Conservation (phyloP, 2,329 filamentous ascomycete species). For the Neocucurbitaria cava region DNA sequence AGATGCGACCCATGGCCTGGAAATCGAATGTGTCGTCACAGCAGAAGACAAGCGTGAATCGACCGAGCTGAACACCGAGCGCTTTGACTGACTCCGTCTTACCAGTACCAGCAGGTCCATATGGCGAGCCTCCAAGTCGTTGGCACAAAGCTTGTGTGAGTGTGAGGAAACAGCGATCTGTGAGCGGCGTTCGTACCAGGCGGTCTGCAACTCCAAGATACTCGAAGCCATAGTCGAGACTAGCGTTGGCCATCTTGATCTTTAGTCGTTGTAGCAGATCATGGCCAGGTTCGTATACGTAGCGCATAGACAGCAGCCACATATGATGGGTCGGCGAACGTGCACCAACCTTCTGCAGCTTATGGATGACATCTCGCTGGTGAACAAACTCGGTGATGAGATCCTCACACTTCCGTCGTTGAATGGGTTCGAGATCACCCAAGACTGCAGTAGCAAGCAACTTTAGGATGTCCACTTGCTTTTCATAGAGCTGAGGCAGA, state of each 20-base stretch:
- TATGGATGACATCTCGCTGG: conserved; percentile 91
- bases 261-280: conserved; percentile 82
- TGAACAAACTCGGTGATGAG: conserved; percentile 99
- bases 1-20: conserved; percentile 99
- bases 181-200: conserved; percentile 94
- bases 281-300: conserved; percentile 83
- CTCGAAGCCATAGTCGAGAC: conserved; percentile 95
- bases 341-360: conserved; percentile 78
- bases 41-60: conserved; percentile 98
- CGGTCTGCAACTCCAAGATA: conserved; percentile 96
- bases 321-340: conserved; percentile 79
- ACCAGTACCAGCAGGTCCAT: conserved; percentile 95
- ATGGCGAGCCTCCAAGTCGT: conserved; percentile 92
- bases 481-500: conserved; percentile 75
- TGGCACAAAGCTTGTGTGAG: conserved; percentile 96
- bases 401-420: conserved; percentile 96
- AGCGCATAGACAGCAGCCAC: conserved; percentile 97
- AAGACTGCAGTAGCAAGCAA: conserved; percentile 88
- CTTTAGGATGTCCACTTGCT: conserved; percentile 83
- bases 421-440: conserved; percentile 83
- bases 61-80: conserved; percentile 91
- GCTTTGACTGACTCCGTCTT: conserved; percentile 99
- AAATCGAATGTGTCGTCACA: conserved; percentile 99
- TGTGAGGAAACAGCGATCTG: conserved; percentile 97
- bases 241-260: conserved; percentile 96